These are phyloP conservation scores for Macaranga tanarius DNA, from an alignment of 441 rosid genomes.

Conservation along the genomic window DNA sequence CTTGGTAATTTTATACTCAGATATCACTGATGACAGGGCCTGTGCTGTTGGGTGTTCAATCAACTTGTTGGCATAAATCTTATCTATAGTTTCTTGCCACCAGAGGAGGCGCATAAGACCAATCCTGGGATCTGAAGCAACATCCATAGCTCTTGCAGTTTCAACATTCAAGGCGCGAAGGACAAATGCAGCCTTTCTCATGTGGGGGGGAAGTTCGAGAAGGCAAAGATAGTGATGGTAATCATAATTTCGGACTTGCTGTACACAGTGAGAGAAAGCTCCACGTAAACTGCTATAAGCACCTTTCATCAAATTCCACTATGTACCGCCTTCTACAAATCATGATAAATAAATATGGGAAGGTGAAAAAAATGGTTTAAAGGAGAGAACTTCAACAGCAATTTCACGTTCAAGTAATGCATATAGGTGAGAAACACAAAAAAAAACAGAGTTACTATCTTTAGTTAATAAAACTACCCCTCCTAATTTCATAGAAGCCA, in stretches of 20 bases:
- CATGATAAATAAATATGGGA: not conserved
- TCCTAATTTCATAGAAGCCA: too few relatives aligned
- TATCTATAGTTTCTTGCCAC: slow-evolving; percentile 93
- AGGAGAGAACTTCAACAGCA: too few relatives aligned
- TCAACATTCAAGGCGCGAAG: slow-evolving; percentile 85
- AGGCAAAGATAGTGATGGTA: slow-evolving; percentile 96
- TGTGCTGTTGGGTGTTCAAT: slow-evolving; percentile 80
- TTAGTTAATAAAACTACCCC: too few relatives aligned
- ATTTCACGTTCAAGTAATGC: too few relatives aligned
- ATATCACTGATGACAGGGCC: slow-evolving; percentile 66
- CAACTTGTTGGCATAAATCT: slow-evolving; percentile 57
- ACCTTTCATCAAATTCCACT: slow-evolving; percentile 49
- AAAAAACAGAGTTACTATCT: too few relatives aligned
- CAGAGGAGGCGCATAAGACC: slow-evolving; percentile 87
- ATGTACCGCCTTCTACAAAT: slow-evolving; percentile 27
- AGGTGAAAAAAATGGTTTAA: too few relatives aligned
- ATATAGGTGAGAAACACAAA: too few relatives aligned
- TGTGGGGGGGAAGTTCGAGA: slow-evolving; percentile 66
- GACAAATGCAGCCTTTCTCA: slow-evolving; percentile 82
- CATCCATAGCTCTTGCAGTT: slow-evolving; percentile 87
- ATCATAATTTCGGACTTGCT: slow-evolving; percentile 84
- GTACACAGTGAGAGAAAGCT: slow-evolving; percentile 78
- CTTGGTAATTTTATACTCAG: slow-evolving; percentile 62
- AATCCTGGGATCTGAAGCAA: slow-evolving; percentile 79
- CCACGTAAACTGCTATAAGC: slow-evolving; percentile 52